A percentile compares a stretch with the other conserved stretches of the same genome.
phyloP scores from a whole-genome alignment of 176 grass and related monocot species.

The Bonia amplexicaulis region DNA sequence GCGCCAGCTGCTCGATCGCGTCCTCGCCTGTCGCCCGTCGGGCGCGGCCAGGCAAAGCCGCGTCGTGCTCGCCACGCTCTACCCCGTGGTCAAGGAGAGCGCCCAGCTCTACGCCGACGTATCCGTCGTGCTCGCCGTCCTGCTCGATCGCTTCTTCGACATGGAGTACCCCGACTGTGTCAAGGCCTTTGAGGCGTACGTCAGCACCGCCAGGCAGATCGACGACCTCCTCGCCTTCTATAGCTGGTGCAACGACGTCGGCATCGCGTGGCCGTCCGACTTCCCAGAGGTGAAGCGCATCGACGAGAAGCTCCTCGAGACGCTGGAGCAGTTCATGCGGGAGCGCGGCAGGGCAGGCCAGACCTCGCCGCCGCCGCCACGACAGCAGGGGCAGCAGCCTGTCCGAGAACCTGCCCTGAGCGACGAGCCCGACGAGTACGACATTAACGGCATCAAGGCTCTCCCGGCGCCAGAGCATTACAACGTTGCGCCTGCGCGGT shows the following conservation, averaged over 20 bases:
- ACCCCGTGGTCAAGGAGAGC: slow-evolving; percentile 46
- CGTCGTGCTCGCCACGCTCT: slow-evolving; percentile 45
- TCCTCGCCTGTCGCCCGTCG: slow-evolving; percentile 66
- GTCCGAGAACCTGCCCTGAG: neutral
- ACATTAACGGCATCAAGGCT: slow-evolving; percentile 48
- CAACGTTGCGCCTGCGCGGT: neutral
- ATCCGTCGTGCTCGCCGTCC: slow-evolving; percentile 36
- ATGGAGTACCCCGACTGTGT: slow-evolving; percentile 69
- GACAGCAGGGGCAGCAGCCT: neutral
- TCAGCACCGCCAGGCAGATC: slow-evolving; percentile 53
- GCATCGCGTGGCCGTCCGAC: slow-evolving; percentile 46
- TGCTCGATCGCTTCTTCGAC: slow-evolving; percentile 80
- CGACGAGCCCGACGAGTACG: neutral
- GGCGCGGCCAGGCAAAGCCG: slow-evolving; percentile 45
- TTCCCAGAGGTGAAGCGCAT: slow-evolving; percentile 55
- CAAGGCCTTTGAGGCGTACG: slow-evolving; percentile 66
- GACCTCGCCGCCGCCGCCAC: slow-evolving; percentile 17
- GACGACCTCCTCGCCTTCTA: slow-evolving; percentile 56
- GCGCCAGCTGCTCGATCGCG: slow-evolving; percentile 43
- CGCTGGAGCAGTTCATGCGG: slow-evolving; percentile 66
- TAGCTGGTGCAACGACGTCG: slow-evolving; percentile 53
- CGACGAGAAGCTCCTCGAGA: slow-evolving; percentile 52
- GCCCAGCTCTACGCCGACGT: slow-evolving; percentile 49
- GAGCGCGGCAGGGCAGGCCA: slow-evolving; percentile 37
- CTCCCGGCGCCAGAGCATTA: slow-evolving; percentile 47